A percentile compares a stretch with the other conserved stretches of the same genome.
These are phyloP conservation scores for Podaxis sp. DNA, from an alignment of 768 basidiomycete species.

Conservation along the genomic window DNA sequence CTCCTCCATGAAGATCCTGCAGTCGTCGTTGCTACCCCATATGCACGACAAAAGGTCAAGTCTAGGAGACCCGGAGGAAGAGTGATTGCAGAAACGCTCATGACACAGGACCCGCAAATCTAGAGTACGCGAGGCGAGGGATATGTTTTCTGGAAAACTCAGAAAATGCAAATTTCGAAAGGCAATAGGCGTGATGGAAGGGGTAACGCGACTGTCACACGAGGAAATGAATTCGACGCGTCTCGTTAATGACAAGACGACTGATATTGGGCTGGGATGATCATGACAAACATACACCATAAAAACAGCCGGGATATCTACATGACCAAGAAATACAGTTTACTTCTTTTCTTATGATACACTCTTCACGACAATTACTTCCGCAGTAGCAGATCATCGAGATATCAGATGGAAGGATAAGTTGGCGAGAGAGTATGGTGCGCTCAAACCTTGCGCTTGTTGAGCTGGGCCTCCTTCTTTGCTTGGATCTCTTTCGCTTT, in stretches of 20 bases:
- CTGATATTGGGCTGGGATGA: neutral
- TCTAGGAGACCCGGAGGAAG: constrained; percentile 3
- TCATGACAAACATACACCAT: neutral
- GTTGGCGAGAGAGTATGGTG: no score
- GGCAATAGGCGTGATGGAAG: neutral
- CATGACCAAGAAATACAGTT: constrained; percentile 1
- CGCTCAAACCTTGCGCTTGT: constrained; percentile 17
- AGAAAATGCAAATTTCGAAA: constrained; percentile 2
- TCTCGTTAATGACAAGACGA: neutral
- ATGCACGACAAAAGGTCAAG: neutral
- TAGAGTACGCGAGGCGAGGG: neutral
- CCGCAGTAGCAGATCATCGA: neutral
- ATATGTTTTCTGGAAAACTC: neutral
- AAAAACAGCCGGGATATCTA: constrained; percentile 1
- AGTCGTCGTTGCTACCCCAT: neutral
- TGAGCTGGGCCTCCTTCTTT: constrained; percentile 47
- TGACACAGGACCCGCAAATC: neutral
- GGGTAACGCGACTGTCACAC: constrained; percentile 1
- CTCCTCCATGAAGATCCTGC: neutral
- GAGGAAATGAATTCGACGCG: neutral
- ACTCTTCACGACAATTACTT: neutral
- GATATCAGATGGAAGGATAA: neutral
- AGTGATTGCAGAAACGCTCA: neutral
- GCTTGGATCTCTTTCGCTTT: constrained; percentile 61
- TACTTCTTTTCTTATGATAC: neutral